These are phyloP conservation scores for Picea mariana DNA, from an alignment of 83 land plant genomes.

Conservation along the genomic window DNA sequence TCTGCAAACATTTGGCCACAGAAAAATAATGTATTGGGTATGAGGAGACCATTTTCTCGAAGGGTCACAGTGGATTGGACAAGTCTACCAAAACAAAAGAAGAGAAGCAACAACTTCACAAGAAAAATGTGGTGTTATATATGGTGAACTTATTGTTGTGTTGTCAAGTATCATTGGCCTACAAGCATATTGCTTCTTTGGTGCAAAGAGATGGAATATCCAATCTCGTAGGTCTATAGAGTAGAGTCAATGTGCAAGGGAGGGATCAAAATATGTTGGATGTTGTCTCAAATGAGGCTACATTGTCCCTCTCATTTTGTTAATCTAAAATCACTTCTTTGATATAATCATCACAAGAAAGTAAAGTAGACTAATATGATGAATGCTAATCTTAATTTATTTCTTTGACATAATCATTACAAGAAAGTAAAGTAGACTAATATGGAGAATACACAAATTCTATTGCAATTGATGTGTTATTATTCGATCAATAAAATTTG, in stretches of 20 bases:
- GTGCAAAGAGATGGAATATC: conserved; percentile 91
- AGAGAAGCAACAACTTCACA: conserved; percentile 26
- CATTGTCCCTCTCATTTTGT: not conserved
- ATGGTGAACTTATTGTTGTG: conserved; percentile 89
- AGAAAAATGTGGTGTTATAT: conserved; percentile 77
- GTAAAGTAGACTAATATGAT: no score
- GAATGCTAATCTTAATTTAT: no score
- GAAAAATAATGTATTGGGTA: not conserved
- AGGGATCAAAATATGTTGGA: conserved; percentile 99
- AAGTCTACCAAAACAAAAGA: not conserved
- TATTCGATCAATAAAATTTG: no score
- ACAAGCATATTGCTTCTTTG: conserved; percentile 92
- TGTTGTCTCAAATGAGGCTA: conserved; percentile 95
- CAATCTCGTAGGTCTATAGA: conserved; percentile 85
- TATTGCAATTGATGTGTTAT: no score
- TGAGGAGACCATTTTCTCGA: not conserved
- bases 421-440: no score
- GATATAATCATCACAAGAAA: no score
- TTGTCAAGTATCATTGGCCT: conserved; percentile 92
- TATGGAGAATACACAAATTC: no score
- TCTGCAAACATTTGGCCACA: not conserved
- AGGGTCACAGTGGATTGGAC: not conserved
- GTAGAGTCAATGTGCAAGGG: conserved; percentile 84
- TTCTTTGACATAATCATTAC: no score
- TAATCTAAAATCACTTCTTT: no score